phyloP scores from a whole-genome alignment of 1,284 basidiomycete species.

The Ganoderma lucidum region DNA sequence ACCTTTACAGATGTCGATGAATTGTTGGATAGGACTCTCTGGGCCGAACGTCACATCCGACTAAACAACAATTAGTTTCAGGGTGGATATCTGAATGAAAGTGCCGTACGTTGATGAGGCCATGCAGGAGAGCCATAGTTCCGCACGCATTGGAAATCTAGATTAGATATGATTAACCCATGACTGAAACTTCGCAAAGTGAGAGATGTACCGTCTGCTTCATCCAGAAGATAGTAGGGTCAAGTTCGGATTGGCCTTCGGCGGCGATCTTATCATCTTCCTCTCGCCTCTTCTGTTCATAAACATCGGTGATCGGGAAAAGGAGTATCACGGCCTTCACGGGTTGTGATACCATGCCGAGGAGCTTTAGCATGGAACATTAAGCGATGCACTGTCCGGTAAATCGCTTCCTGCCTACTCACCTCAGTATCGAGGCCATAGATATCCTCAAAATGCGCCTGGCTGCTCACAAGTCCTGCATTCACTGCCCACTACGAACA shows the following conservation, averaged over 20 bases:
- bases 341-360: slow-evolving; percentile 71
- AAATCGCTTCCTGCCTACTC: slow-evolving; percentile 20
- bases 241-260: slow-evolving; percentile 59
- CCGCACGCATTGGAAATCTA: slow-evolving; percentile 91
- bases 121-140: slow-evolving; percentile 88
- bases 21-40: slow-evolving; percentile 65
- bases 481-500: slow-evolving; percentile 74
- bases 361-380: slow-evolving; percentile 54
- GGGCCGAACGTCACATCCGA: slow-evolving; percentile 63
- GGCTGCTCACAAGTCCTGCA: slow-evolving; percentile 69
- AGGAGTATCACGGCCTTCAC: slow-evolving; percentile 85
- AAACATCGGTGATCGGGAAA: slow-evolving; percentile 72
- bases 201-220: slow-evolving; percentile 73
- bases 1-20: slow-evolving; percentile 72
- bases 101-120: slow-evolving; percentile 70
- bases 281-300: slow-evolving; percentile 58
- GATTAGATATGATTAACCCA: slow-evolving; percentile 4
- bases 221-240: slow-evolving; percentile 75
- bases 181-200: not conserved
- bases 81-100: slow-evolving; percentile 9
- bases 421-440: slow-evolving; percentile 85
- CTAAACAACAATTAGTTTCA: slow-evolving; percentile 43
- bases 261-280: slow-evolving; percentile 63
- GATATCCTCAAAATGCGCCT: slow-evolving; percentile 79
- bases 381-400: slow-evolving; percentile 1